Evolutionary conservation across 2,329 filamentous ascomycete genomes (phyloP).

Genomic region (Magnaporthiopsis poae): DNA sequence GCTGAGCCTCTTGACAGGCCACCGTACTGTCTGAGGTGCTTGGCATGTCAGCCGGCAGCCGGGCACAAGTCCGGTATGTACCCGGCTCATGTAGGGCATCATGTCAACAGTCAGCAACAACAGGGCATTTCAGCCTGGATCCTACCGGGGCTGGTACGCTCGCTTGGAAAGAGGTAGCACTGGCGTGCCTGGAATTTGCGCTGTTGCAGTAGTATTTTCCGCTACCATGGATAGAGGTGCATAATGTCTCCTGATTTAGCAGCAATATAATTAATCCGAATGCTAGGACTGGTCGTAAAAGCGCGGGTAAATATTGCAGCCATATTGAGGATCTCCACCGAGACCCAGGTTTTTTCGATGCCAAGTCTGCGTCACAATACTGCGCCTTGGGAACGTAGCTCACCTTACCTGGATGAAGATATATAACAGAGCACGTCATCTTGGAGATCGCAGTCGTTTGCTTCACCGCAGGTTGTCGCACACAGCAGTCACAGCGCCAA

Average conservation of each 20-base stretch:
- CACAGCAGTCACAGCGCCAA: not conserved
- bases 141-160: not conserved
- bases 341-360: not conserved
- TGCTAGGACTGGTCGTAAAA: not conserved
- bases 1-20: no score
- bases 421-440: not conserved
- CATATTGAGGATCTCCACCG: not conserved
- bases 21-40: not conserved
- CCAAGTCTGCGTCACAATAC: not conserved
- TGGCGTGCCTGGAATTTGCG: not conserved
- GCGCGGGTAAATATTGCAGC: not conserved
- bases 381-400: not conserved
- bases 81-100: not conserved
- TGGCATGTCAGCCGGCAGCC: not conserved
- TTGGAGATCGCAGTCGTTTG: not conserved
- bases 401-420: not conserved
- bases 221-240: not conserved
- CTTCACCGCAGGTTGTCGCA: not conserved
- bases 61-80: not conserved
- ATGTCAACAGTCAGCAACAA: not conserved
- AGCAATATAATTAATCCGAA: not conserved
- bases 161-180: not conserved
- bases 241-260: not conserved
- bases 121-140: not conserved
- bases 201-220: not conserved